A percentile compares a stretch with the other conserved stretches of the same genome.
Conservation (phyloP, 2,329 filamentous ascomycete genomes). For the Calonectria crousiana region DNA sequence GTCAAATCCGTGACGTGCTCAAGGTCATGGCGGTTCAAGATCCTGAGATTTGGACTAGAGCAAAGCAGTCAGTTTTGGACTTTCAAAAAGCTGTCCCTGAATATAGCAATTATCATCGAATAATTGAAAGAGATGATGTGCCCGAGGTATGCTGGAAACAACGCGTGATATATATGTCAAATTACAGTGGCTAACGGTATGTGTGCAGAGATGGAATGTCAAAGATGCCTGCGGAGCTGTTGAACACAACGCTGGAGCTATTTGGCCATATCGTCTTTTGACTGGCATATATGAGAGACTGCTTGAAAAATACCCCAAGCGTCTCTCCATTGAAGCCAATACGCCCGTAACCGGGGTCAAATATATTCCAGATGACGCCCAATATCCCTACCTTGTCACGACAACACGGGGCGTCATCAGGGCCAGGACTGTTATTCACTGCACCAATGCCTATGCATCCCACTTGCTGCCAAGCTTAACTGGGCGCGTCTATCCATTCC, state of each 20-base stretch:
- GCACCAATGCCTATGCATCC: constrained; percentile 65
- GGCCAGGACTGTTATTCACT: constrained; percentile 64
- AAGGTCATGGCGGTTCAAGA: constrained; percentile 39
- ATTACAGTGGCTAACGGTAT: neutral
- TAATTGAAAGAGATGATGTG: constrained; percentile 33
- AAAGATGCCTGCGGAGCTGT: constrained; percentile 50
- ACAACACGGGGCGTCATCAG: constrained; percentile 60
- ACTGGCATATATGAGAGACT: constrained; percentile 55
- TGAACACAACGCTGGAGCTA: constrained; percentile 56
- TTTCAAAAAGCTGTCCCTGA: constrained; percentile 34
- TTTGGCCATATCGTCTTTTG: constrained; percentile 63
- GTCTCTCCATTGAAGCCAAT: constrained; percentile 52
- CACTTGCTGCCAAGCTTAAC: constrained; percentile 63
- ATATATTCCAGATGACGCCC: constrained; percentile 40
- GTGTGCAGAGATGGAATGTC: constrained; percentile 38
- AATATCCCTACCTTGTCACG: constrained; percentile 52
- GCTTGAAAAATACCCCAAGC: constrained; percentile 42
- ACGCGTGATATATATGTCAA: neutral
- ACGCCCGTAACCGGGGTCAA: constrained; percentile 47
- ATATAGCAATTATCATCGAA: constrained; percentile 30
- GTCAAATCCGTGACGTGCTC: constrained; percentile 33
- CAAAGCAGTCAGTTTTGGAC: constrained; percentile 29
- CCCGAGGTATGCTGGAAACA: constrained; percentile 28
- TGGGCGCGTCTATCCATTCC: constrained; percentile 56
- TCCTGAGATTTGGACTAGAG: constrained; percentile 31